Evolutionary conservation across 257 asterid species (phyloP).

Genomic region (Penstemon barbatus): DNA sequence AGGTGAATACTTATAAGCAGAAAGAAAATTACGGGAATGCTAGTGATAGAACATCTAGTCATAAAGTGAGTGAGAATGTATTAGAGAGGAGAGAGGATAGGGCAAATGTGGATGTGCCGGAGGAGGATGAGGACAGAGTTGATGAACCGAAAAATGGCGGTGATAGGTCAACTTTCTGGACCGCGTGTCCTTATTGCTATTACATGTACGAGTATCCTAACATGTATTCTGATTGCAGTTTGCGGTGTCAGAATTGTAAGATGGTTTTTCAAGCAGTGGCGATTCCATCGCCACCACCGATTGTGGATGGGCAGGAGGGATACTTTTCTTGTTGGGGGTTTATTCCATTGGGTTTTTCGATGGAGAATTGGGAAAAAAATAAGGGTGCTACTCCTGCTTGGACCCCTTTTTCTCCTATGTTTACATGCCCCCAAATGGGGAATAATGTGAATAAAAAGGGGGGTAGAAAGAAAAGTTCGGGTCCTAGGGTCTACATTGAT

Average conservation of each 20-base stretch:
- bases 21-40: conserved; percentile 22
- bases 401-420: conserved; percentile 82
- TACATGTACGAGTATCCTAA: conserved; percentile 62
- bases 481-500: conserved; percentile 49
- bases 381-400: conserved; percentile 39
- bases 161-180: conserved; percentile 51
- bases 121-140: conserved; percentile 26
- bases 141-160: conserved; percentile 29
- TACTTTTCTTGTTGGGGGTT: conserved; percentile 80
- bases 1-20: conserved; percentile 13
- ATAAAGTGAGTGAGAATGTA: conserved; percentile 21
- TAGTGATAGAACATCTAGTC: background rate
- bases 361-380: conserved; percentile 44
- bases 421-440: conserved; percentile 38
- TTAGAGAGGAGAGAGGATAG: conserved; percentile 26
- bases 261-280: conserved; percentile 65
- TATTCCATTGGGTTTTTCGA: conserved; percentile 60
- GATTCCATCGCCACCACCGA: conserved; percentile 62
- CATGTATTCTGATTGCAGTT: conserved; percentile 48
- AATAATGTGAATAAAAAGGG: conserved; percentile 23
- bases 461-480: conserved; percentile 33
- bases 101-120: conserved; percentile 18
- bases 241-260: conserved; percentile 67
- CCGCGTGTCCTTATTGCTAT: conserved; percentile 79
- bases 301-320: conserved; percentile 50